Evolutionary conservation across 2,329 filamentous ascomycete genomes (phyloP).

Genomic region (Pseudonectria buxi): DNA sequence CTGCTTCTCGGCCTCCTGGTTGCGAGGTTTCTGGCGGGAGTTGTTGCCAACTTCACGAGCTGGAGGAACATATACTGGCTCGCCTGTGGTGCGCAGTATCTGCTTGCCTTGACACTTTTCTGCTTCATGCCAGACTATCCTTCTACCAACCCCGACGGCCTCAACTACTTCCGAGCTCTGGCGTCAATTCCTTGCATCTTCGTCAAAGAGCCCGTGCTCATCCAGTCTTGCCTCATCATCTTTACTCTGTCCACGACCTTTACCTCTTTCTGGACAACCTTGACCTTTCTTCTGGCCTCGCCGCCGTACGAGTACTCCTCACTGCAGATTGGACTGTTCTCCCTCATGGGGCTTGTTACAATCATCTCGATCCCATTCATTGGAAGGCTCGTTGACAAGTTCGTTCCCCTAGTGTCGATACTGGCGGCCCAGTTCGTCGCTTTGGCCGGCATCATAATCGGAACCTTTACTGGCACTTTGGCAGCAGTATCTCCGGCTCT

Average conservation of each 20-base stretch:
- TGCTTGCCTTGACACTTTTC: slow-evolving; percentile 60
- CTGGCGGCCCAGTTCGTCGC: slow-evolving; percentile 54
- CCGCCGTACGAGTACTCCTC: slow-evolving; percentile 62
- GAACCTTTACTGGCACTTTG: slow-evolving; percentile 60
- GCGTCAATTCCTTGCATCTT: slow-evolving; percentile 59
- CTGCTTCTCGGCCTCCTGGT: slow-evolving; percentile 69
- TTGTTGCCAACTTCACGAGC: slow-evolving; percentile 63
- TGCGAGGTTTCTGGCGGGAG: slow-evolving; percentile 67
- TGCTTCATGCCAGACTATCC: slow-evolving; percentile 78
- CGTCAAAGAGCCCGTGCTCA: slow-evolving; percentile 57
- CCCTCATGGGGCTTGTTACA: slow-evolving; percentile 65
- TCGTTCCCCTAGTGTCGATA: slow-evolving; percentile 61
- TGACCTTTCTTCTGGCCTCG: slow-evolving; percentile 71
- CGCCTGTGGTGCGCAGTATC: slow-evolving; percentile 62
- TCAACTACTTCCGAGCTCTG: slow-evolving; percentile 61
- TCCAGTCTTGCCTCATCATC: slow-evolving; percentile 61
- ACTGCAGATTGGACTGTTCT: slow-evolving; percentile 68
- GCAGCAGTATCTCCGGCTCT: slow-evolving; percentile 66
- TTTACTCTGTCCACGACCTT: slow-evolving; percentile 51
- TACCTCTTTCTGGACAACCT: slow-evolving; percentile 53
- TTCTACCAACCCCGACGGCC: slow-evolving; percentile 57
- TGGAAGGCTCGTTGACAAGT: slow-evolving; percentile 60
- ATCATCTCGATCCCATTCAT: slow-evolving; percentile 65
- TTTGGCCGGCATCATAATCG: slow-evolving; percentile 56
- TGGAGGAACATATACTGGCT: slow-evolving; percentile 81